These are phyloP conservation scores for Pseudogymnoascus sp. DNA, from an alignment of 2,329 filamentous ascomycete genomes.

Conservation along the genomic window DNA sequence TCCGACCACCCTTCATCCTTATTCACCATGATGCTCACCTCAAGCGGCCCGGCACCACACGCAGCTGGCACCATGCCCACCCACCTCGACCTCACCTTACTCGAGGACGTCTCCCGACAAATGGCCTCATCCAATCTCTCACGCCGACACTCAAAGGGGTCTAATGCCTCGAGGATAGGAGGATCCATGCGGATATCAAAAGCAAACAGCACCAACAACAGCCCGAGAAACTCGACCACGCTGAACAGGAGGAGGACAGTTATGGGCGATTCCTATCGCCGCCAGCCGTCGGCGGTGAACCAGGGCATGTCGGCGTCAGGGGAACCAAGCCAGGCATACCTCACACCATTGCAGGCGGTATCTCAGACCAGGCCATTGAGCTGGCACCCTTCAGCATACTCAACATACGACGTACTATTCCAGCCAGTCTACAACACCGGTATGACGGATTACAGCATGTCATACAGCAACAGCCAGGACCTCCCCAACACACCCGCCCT, in stretches of 20 bases:
- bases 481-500: slow-evolving; percentile 43
- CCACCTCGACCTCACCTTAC: slow-evolving; percentile 26
- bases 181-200: slow-evolving; percentile 55
- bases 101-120: slow-evolving; percentile 48
- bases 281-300: slow-evolving; percentile 19
- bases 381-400: slow-evolving; percentile 64
- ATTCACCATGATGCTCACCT: slow-evolving; percentile 18
- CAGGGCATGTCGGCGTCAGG: not conserved
- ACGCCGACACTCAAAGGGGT: slow-evolving; percentile 41
- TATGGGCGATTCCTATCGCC: slow-evolving; percentile 40
- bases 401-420: slow-evolving; percentile 25
- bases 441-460: slow-evolving; percentile 27
- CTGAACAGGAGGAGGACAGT: slow-evolving; percentile 49
- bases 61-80: not conserved
- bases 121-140: slow-evolving; percentile 40
- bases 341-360: slow-evolving; percentile 18
- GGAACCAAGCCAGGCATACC: not conserved
- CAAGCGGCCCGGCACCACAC: slow-evolving; percentile 7
- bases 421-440: slow-evolving; percentile 26
- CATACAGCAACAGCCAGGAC: slow-evolving; percentile 34
- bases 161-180: slow-evolving; percentile 43
- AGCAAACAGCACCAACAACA: slow-evolving; percentile 61
- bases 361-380: slow-evolving; percentile 54
- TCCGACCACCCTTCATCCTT: not conserved
- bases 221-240: slow-evolving; percentile 49